Conservation (phyloP, 257 asterid genomes). For the Nicotiana noctiflora region DNA sequence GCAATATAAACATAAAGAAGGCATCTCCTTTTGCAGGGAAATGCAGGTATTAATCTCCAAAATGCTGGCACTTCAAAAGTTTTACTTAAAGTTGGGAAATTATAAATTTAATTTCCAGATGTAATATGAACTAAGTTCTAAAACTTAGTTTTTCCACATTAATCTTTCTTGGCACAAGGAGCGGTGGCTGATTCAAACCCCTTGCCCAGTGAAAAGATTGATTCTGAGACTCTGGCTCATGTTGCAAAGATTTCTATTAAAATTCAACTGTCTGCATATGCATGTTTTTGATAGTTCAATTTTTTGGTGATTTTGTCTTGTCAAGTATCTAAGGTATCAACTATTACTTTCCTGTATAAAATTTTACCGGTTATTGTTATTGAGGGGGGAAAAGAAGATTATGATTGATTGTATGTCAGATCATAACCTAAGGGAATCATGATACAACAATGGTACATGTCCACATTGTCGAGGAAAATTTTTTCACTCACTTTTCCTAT, state of each 20-base stretch:
- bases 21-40: background rate
- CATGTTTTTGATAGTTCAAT: background rate
- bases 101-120: background rate
- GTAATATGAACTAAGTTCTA: background rate
- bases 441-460: background rate
- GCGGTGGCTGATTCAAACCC: background rate
- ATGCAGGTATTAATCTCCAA: background rate
- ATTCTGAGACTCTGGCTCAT: constrained; percentile 1
- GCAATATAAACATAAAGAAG: background rate
- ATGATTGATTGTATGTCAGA: background rate
- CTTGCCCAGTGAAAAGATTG: background rate
- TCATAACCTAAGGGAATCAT: background rate
- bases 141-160: background rate
- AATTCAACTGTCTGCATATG: background rate
- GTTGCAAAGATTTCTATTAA: background rate
- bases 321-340: background rate
- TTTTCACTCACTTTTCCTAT: background rate
- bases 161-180: background rate
- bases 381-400: background rate
- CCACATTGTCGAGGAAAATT: background rate
- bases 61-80: background rate
- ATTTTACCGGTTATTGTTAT: background rate
- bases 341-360: background rate
- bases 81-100: background rate
- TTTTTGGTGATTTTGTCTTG: background rate